Evolutionary conservation across 345 rosid species (phyloP), one percentile per base, ranked within the genome.

Genomic region (Citrus reticulata): DNA sequence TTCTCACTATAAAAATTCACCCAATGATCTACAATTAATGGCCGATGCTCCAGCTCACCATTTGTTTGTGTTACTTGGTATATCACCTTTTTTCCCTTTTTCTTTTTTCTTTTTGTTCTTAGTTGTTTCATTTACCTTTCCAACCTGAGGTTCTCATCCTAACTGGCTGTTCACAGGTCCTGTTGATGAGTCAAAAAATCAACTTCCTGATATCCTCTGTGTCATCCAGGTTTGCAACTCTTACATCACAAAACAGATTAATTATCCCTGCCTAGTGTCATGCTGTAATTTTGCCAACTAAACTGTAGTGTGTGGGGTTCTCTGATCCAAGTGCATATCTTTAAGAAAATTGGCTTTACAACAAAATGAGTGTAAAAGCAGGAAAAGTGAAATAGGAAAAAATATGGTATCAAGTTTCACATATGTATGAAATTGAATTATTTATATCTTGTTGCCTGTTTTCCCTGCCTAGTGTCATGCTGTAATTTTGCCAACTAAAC

Each of bases 11-110:
- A 96, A 94, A 83, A 96, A 96, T 82, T 96, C 99, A 66, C 99
- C 99, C 13, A 96, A 96, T 83, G 99, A 96, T 84, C 90, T 96
- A 68, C 99, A 94, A 83, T 83, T 96, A 29, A 86, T 96, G 91
- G 98, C 98, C 64, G 99, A 96, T 92, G 99, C 99, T 87, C 99
- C 98, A 24, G 98, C 99, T 61, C 99, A 96, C 84, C 99, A 94
- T 87, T 87, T 96, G 75, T 96, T 93, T 82, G 98, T 96, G 37
- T 83, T 94, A 78, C 95, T 94, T 65, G 98, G 99, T 96, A 91
- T 76, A 67, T 70, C 25, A 61, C 58, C 57, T 54, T 54, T 54
- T 54, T 54, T 54, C 3, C 22, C 22, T 17, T 54, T 54, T 54
- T 4, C 7, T 17, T 16, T 54, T 54, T 54, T 54, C 22, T 0